Evolutionary conservation across 2,329 filamentous ascomycete species (phyloP).

Genomic region (Elsinoe perseae): DNA sequence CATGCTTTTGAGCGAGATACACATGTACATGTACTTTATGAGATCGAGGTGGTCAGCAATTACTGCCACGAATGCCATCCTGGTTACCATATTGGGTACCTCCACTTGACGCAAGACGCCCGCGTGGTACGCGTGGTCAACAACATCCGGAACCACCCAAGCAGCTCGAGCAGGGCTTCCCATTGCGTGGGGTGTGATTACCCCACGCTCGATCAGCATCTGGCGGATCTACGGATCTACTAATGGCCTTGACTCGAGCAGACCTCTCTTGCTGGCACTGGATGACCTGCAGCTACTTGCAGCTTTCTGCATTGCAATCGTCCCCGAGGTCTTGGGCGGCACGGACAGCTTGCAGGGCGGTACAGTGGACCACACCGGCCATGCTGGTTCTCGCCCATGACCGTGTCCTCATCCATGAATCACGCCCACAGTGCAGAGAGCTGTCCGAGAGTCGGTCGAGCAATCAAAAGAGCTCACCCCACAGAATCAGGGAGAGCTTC

Average conservation of each 20-base stretch:
- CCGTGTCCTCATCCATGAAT: no score
- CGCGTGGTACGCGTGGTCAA: no score
- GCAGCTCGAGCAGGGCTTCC: no score
- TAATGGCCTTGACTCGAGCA: not conserved
- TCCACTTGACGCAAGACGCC: no score
- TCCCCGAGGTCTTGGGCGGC: not conserved
- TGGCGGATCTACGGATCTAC: not conserved
- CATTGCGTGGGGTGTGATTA: not conserved
- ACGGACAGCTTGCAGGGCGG: not conserved
- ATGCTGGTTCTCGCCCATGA: no score
- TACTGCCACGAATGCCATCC: no score
- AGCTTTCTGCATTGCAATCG: not conserved
- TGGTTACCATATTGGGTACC: no score
- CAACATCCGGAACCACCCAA: no score
- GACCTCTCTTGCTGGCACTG: not conserved
- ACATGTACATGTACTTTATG: not conserved
- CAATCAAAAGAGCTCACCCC: slow-evolving; percentile 6
- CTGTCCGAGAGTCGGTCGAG: not conserved
- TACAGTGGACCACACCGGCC: no score
- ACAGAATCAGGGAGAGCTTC: not conserved
- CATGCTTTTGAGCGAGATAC: not conserved
- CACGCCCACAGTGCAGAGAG: not conserved
- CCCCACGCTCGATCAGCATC: not conserved
- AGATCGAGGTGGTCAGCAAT: not conserved
- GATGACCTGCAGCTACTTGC: not conserved